Evolutionary conservation across 345 rosid genomes (phyloP).

Genomic region (Heritiera littoralis): DNA sequence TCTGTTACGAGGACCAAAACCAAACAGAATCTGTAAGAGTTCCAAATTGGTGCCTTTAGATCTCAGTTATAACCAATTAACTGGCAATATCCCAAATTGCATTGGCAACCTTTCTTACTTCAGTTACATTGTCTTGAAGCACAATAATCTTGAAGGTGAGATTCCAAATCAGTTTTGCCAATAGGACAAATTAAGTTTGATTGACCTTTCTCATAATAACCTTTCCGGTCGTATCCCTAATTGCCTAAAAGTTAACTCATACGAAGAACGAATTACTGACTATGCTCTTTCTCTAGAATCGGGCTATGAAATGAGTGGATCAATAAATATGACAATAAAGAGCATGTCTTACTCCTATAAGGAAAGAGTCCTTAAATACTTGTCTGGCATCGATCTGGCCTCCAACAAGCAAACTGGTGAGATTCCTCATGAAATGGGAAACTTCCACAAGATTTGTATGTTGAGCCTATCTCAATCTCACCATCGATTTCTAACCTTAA

Average conservation of each 20-base stretch:
- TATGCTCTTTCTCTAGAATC: too few relatives aligned
- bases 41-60: neutral
- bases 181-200: constrained; percentile 2
- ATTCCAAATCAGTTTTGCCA: constrained; percentile 24
- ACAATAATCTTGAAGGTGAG: constrained; percentile 18
- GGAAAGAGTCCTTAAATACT: neutral
- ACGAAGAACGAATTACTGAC: neutral
- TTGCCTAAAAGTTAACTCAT: neutral
- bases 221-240: constrained; percentile 11
- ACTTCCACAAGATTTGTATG: constrained; percentile 2
- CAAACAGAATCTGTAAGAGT: neutral
- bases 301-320: too few relatives aligned
- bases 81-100: constrained; percentile 13
- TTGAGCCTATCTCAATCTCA: constrained; percentile 44
- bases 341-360: constrained; percentile 4
- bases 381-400: constrained; percentile 45
- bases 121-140: constrained; percentile 19
- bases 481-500: constrained; percentile 25
- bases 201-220: constrained; percentile 31
- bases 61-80: constrained; percentile 12
- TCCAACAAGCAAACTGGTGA: constrained; percentile 35
- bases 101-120: neutral
- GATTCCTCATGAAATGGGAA: constrained; percentile 35
- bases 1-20: neutral
- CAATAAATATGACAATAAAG: constrained; percentile 19